A percentile compares a stretch with the other conserved stretches of the same genome.
Evolutionary conservation across 1,284 basidiomycete species (phyloP).

Genomic region (Porphyrellus sp.): DNA sequence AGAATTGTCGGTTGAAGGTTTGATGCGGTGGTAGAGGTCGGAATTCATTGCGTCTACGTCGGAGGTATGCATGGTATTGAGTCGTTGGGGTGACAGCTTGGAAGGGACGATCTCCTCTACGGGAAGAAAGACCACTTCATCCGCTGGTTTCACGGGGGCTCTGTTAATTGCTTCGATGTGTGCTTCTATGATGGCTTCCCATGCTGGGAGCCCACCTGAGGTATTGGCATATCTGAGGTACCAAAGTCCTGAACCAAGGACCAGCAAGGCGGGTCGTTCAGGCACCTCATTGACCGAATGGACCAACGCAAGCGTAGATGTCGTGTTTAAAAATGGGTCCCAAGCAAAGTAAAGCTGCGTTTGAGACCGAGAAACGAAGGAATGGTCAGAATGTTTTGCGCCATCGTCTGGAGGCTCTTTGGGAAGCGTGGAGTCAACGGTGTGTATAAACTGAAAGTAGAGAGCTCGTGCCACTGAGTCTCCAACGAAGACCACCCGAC

Average conservation of each 20-base stretch:
- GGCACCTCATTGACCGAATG: constrained; percentile 3
- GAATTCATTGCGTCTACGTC: constrained; percentile 89
- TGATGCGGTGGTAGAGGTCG: constrained; percentile 69
- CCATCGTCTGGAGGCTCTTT: constrained; percentile 52
- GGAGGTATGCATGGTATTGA: constrained; percentile 63
- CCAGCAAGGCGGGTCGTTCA: constrained; percentile 58
- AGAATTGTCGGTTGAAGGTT: constrained; percentile 37
- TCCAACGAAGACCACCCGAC: constrained; percentile 74
- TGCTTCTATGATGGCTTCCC: constrained; percentile 70
- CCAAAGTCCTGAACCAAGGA: constrained; percentile 85
- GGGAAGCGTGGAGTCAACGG: constrained; percentile 56
- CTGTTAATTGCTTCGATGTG: constrained; percentile 52
- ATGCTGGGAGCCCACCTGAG: constrained; percentile 73
- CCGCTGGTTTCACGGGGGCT: constrained; percentile 48
- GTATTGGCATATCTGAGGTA: constrained; percentile 69
- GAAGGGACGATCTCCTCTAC: constrained; percentile 62
- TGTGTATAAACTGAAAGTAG: constrained; percentile 70
- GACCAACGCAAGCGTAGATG: constrained; percentile 44
- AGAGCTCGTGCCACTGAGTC: constrained; percentile 80
- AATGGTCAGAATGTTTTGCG: constrained; percentile 68
- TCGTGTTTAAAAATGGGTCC: constrained; percentile 79
- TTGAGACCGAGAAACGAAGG: constrained; percentile 42
- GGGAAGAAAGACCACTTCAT: constrained; percentile 73
- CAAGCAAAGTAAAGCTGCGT: constrained; percentile 68
- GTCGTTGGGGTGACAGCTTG: constrained; percentile 63